Evolutionary conservation across 768 basidiomycete species (phyloP).

Genomic region (Xerocomellus intermedius): DNA sequence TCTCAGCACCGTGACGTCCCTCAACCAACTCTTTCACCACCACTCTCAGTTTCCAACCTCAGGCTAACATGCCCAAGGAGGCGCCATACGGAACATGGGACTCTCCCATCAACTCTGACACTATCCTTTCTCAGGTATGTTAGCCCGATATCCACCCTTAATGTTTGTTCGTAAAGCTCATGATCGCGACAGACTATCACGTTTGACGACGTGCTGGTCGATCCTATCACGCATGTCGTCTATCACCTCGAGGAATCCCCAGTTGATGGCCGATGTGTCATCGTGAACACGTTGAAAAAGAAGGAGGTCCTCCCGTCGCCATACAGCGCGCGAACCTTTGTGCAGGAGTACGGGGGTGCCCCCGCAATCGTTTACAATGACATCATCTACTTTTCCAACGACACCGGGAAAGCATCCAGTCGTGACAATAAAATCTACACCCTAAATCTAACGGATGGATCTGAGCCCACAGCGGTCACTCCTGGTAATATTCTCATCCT

Average conservation of each 20-base stretch:
- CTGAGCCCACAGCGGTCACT: no score
- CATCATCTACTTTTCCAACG: slow-evolving; percentile 57
- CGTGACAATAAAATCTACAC: slow-evolving; percentile 49
- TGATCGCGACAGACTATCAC: slow-evolving; percentile 20
- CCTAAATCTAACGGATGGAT: no score
- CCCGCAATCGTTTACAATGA: slow-evolving; percentile 49
- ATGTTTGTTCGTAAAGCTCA: not conserved
- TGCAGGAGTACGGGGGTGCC: slow-evolving; percentile 72
- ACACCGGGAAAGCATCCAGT: slow-evolving; percentile 20
- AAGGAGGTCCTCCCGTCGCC: slow-evolving; percentile 49
- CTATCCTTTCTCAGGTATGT: slow-evolving; percentile 43
- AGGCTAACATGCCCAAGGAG: not conserved
- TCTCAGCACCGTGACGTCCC: not conserved
- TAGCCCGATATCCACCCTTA: no score
- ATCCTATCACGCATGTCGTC: slow-evolving; percentile 41
- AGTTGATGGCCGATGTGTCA: slow-evolving; percentile 45
- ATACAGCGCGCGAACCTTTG: slow-evolving; percentile 53
- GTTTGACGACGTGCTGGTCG: slow-evolving; percentile 50
- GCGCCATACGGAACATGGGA: slow-evolving; percentile 62
- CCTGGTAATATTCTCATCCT: slow-evolving; percentile 45
- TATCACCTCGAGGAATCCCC: slow-evolving; percentile 56
- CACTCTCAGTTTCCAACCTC: not conserved
- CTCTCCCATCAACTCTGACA: slow-evolving; percentile 52
- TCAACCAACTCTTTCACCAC: not conserved
- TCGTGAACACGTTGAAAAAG: slow-evolving; percentile 45